These are phyloP conservation scores for Lecanosticta acicola DNA, from an alignment of 2,329 filamentous ascomycete species.

Conservation along the genomic window DNA sequence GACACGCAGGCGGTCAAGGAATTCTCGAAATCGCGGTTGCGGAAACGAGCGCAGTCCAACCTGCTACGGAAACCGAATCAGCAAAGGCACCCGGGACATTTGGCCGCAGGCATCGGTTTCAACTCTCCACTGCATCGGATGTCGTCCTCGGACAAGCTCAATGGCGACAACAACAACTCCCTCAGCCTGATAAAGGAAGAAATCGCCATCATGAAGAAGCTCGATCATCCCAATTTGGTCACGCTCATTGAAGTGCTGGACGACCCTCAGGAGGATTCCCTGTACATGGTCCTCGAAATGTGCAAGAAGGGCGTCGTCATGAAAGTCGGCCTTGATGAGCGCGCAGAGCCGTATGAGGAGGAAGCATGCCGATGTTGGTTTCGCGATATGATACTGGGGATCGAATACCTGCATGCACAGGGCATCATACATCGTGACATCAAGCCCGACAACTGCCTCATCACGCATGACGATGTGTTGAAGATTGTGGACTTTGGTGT, in stretches of 20 bases:
- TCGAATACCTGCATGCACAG: slow-evolving; percentile 93
- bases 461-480: slow-evolving; percentile 86
- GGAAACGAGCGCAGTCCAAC: slow-evolving; percentile 85
- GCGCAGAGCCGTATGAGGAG: slow-evolving; percentile 72
- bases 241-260: slow-evolving; percentile 89
- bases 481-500: slow-evolving; percentile 99
- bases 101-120: slow-evolving; percentile 50
- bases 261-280: slow-evolving; percentile 87
- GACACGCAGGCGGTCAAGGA: slow-evolving; percentile 78
- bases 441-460: slow-evolving; percentile 91
- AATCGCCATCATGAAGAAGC: slow-evolving; percentile 98
- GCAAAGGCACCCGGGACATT: slow-evolving; percentile 47
- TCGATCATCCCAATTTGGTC: slow-evolving; percentile 91
- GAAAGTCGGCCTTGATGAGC: slow-evolving; percentile 84
- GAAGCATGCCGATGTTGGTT: slow-evolving; percentile 88
- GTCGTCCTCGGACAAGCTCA: slow-evolving; percentile 44
- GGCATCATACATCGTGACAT: slow-evolving; percentile 95
- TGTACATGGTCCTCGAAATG: slow-evolving; percentile 99
- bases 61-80: slow-evolving; percentile 63
- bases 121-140: slow-evolving; percentile 61
- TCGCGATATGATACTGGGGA: slow-evolving; percentile 85
- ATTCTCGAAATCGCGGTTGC: slow-evolving; percentile 86
- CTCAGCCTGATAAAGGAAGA: slow-evolving; percentile 89
- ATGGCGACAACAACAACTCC: slow-evolving; percentile 59
- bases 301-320: slow-evolving; percentile 97